A percentile compares a stretch with the other conserved stretches of the same genome.
Conservation (phyloP, 192 early-diverging fungal species). For the Phlyctochytrium bullatum region DNA sequence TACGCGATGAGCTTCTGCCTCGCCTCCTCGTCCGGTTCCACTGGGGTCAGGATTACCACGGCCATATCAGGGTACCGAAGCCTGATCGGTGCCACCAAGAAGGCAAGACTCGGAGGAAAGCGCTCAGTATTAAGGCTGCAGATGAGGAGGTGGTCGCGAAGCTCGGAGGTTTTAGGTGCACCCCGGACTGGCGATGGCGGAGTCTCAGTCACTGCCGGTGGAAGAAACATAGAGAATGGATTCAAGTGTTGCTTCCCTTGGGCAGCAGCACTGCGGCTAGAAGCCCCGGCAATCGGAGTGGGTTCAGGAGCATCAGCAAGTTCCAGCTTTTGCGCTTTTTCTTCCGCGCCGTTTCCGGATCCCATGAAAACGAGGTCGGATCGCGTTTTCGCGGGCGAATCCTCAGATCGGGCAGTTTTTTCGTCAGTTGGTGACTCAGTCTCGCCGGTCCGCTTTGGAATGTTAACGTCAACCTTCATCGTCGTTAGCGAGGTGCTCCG, state of each 20-base stretch:
- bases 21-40: constrained; percentile 39
- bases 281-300: constrained; percentile 6
- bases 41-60: constrained; percentile 59
- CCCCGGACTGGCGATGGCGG: not conserved
- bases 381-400: not conserved
- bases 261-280: not conserved
- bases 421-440: not conserved
- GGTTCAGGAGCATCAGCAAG: not conserved
- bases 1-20: constrained; percentile 46
- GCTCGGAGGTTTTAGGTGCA: constrained; percentile 23
- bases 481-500: too few species aligned
- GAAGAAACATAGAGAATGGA: not conserved
- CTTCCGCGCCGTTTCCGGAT: not conserved
- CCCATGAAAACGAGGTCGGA: constrained; percentile 1
- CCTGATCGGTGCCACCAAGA: constrained; percentile 65
- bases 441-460: constrained; percentile 7
- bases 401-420: too few species aligned
- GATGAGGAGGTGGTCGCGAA: constrained; percentile 59
- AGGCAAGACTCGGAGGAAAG: constrained; percentile 66
- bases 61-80: constrained; percentile 49
- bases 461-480: constrained; percentile 5
- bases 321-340: not conserved
- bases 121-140: constrained; percentile 50
- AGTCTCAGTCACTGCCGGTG: not conserved
- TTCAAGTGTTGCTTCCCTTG: not conserved